Percentiles rank a stretch among this genome's conserved stretches.
Conservation (phyloP, 73 alveolate species). For the Urostyla sp. region DNA sequence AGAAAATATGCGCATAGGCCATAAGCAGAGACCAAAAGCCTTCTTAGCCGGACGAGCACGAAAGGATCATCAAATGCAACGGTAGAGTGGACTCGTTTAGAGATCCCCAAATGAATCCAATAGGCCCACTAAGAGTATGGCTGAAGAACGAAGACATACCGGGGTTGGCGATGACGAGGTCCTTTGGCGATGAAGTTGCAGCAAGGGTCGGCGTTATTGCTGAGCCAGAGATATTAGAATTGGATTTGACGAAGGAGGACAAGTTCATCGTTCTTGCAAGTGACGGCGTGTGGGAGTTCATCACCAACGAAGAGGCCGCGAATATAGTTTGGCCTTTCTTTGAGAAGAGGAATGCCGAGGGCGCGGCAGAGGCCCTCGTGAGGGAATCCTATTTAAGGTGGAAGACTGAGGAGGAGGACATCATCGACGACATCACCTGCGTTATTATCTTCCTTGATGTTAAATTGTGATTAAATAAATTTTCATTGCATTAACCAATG, state of each 20-base stretch:
- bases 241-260: slow-evolving; percentile 50
- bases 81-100: slow-evolving; percentile 84
- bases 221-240: slow-evolving; percentile 50
- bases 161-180: slow-evolving; percentile 71
- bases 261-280: slow-evolving; percentile 63
- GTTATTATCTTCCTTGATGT: slow-evolving; percentile 55
- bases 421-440: slow-evolving; percentile 56
- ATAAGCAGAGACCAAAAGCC: slow-evolving; percentile 59
- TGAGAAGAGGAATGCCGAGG: slow-evolving; percentile 65
- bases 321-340: slow-evolving; percentile 52
- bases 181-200: slow-evolving; percentile 63
- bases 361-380: slow-evolving; percentile 59
- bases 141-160: slow-evolving; percentile 62
- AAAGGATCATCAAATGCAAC: slow-evolving; percentile 35
- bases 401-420: slow-evolving; percentile 55
- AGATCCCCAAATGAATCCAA: slow-evolving; percentile 19
- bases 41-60: slow-evolving; percentile 39
- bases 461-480: too few relatives aligned
- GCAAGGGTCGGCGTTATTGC: slow-evolving; percentile 55
- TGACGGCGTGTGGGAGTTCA: slow-evolving; percentile 72
- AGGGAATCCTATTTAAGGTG: slow-evolving; percentile 34
- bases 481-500: too few relatives aligned
- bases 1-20: slow-evolving; percentile 14
- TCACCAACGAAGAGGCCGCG: slow-evolving; percentile 53
- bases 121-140: slow-evolving; percentile 66